Conservation (phyloP, 1,284 basidiomycete genomes). For the Moesziomyces globuligerus region DNA sequence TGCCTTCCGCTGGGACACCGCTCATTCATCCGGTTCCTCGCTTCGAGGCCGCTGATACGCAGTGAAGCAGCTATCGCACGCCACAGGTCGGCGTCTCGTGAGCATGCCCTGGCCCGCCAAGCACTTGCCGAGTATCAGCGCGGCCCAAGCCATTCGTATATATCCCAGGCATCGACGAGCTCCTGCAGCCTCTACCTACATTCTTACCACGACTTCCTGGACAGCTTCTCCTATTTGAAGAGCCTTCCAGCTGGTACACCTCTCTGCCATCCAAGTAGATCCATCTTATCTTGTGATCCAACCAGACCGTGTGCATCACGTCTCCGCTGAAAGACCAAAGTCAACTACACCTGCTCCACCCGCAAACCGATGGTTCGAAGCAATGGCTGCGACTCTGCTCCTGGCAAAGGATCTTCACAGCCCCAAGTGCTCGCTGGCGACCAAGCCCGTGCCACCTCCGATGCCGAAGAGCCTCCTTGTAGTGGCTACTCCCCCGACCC, state of each 20-base stretch:
- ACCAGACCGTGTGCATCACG: conserved; percentile 24
- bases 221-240: conserved; percentile 15
- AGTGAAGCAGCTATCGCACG: neutral
- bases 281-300: conserved; percentile 12
- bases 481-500: conserved; percentile 52
- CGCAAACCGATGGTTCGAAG: conserved; percentile 52
- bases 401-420: conserved; percentile 53
- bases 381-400: conserved; percentile 49
- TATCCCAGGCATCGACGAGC: neutral
- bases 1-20: too few species aligned
- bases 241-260: conserved; percentile 22
- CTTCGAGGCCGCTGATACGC: too few species aligned
- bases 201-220: conserved; percentile 15
- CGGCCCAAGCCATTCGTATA: conserved; percentile 8
- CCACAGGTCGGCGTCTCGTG: conserved; percentile 3
- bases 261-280: conserved; percentile 3
- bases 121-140: neutral
- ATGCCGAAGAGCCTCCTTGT: conserved; percentile 55
- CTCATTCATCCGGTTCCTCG: too few species aligned
- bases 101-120: neutral
- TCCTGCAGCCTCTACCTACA: neutral
- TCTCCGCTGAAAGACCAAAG: neutral
- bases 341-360: conserved; percentile 6
- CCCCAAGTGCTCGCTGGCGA: conserved; percentile 40
- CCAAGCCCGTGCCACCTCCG: conserved; percentile 31